Evolutionary conservation across 169 alveolate genomes (phyloP), one percentile per base, ranked within the genome.

Genomic region (Cyclospora cayetanensis): DNA sequence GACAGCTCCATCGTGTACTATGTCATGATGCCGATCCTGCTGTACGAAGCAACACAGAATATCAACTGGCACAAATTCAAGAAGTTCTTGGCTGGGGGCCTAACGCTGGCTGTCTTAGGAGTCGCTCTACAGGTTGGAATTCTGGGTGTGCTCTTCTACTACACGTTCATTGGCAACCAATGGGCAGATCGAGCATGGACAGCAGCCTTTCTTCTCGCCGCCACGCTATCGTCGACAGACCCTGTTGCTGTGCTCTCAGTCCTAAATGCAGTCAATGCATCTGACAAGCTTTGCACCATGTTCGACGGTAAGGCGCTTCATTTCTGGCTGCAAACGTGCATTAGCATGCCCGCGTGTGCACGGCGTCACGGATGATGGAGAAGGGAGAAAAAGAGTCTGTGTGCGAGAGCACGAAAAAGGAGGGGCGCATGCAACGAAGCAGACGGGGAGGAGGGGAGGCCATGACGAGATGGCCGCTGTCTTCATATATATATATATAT

Each of bases 201-300:
- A n/a, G 93, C 95, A 42, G 94, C 97, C 82, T 96, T 96, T 76
- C 87, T 96, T 15, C 88, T 96, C 37, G 98, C 98, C 25, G 96
- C 98, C 34, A 95, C 96, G 11, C 83, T 96, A 34, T 94, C 97
- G 2, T 96, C 98, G n/a, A 96, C 98, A 0, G 98, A 96, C 74
- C 98, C 98, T n/a, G 97, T 96, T 22, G 98, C 98, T 3, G 98
- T 96, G 34, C 93, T 96, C 27, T 93, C 98, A 0, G 96, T 96
- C 29, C 95, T 96, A 34, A 93, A 93, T 25, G 97, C 95, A 35
- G 97, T 96, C 27, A 94, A 94, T 42, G 97, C 98, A 0, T 97
- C 98, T 0, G 95, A 95, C 4, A 96, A 96, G 82, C 93, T 96
- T 31, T 90, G 97, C 68, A 92, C 97, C 1, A 95, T 96, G 95